Conservation (phyloP, 768 basidiomycete species). For the Pleurotus eryngii region DNA sequence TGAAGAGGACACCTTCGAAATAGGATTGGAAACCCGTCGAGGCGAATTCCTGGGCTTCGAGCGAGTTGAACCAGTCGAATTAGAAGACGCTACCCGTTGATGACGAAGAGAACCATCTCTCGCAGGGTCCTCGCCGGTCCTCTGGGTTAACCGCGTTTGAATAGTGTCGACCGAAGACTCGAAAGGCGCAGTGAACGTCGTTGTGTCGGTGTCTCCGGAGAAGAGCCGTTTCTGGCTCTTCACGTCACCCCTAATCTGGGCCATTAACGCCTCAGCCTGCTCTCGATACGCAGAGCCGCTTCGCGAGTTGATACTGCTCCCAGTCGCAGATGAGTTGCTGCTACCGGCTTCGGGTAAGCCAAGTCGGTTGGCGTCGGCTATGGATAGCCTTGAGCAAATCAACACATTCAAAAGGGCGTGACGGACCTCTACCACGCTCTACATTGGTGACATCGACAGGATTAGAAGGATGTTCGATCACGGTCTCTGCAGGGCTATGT, state of each 20-base stretch:
- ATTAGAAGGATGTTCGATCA: not conserved
- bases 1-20: not conserved
- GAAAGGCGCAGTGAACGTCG: conserved; percentile 37
- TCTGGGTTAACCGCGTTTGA: not conserved
- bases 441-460: no score
- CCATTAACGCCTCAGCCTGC: conserved; percentile 80
- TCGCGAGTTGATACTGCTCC: conserved; percentile 42
- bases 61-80: conserved; percentile 22
- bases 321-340: conserved; percentile 35
- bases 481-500: conserved; percentile 24
- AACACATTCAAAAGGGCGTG: no score
- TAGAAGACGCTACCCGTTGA: conserved; percentile 32
- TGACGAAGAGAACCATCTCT: conserved; percentile 23
- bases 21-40: conserved; percentile 2
- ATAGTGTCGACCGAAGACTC: conserved; percentile 17
- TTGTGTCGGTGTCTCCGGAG: conserved; percentile 56
- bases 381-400: conserved; percentile 16
- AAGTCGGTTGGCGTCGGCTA: conserved; percentile 29
- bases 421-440: no score
- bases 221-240: conserved; percentile 70
- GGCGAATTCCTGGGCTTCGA: conserved; percentile 19
- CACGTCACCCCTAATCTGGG: conserved; percentile 80
- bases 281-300: conserved; percentile 50
- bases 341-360: conserved; percentile 27
- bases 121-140: conserved; percentile 29